phyloP scores from a whole-genome alignment of 1,284 basidiomycete species.

The Trametes polyzona region DNA sequence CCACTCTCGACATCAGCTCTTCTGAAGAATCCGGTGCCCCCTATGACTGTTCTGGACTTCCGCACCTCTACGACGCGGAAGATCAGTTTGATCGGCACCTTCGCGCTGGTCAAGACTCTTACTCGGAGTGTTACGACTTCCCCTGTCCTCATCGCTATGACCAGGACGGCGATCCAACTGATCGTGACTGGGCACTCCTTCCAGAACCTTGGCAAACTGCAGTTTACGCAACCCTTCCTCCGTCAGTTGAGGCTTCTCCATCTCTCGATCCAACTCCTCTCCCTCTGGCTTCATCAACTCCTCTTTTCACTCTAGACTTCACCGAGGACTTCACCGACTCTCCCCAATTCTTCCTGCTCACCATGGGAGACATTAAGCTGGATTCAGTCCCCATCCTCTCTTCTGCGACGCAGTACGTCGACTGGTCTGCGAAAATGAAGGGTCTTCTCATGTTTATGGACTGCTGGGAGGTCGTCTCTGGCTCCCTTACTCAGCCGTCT shows the following conservation, averaged over 20 bases:
- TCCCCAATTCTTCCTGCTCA: not conserved
- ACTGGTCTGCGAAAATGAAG: not conserved
- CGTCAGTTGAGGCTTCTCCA: not conserved
- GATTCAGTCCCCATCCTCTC: not conserved
- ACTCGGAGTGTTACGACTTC: not conserved
- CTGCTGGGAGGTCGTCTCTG: not conserved
- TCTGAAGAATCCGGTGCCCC: not conserved
- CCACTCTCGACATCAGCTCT: not conserved
- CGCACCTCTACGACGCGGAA: not conserved
- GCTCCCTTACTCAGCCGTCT: not conserved
- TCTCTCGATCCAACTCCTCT: too few species aligned
- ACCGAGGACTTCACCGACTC: not conserved
- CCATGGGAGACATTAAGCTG: conserved; percentile 2
- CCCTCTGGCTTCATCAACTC: not conserved
- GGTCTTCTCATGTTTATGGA: not conserved
- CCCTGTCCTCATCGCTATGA: not conserved
- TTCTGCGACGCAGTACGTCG: not conserved
- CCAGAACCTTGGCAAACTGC: too few species aligned
- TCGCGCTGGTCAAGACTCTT: not conserved
- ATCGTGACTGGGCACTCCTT: not conserved
- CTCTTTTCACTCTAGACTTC: not conserved
- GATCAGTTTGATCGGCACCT: not conserved
- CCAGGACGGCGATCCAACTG: not conserved
- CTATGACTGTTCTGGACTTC: not conserved
- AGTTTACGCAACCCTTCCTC: not conserved